Evolutionary conservation across 2,329 filamentous ascomycete genomes (phyloP), one percentile per base, ranked within the genome.

Genomic region (Fusarium sp.): DNA sequence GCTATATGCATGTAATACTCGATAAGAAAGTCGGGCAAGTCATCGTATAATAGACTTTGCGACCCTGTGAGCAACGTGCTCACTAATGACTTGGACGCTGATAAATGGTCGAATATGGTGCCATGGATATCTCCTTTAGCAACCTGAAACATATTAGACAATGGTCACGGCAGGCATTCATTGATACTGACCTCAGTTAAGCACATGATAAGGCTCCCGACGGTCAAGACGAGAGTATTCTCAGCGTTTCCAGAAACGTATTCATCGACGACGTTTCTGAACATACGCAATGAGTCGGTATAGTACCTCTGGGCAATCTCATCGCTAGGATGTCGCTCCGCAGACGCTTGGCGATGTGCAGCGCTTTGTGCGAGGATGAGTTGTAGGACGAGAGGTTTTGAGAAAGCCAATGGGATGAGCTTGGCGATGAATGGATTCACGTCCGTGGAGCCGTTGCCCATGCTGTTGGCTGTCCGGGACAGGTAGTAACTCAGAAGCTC

Each of bases 1-100:
- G 80, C 78, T 45, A 81, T 83, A 70, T 84, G 82, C 60, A 82
- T 78, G 61, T 83, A 84, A 39, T 83, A 84, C 69, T 84, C 82
- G 45, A 83, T 77, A 4, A 84, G 77, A 49, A 83, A 83, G 27
- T 82, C 78, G 27, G 79, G 77, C 4, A 84, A 63, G 11, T 81
- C 77, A 14, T 77, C 75, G 3, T 76, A 76, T 5, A 79, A 65
- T 5, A 78, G 73, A 0, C 72, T 64, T 40, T 78, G 73, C 6
- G 73, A 75, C 6, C 78, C 68, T 1, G 71, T 73, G 6, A 83
- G 73, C 3, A 83, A 65, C 4, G 75, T 76, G 10, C 76, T 75
- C 11, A 84, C 64, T 13, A 84, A 68, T 4, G 80, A 79, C 50
- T 80, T 80, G 19, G 82, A 82, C 0, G 81, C 81, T 3, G 78